phyloP scores from a whole-genome alignment of 1,139 yeast genomes.

The Suhomyces kunorum region DNA sequence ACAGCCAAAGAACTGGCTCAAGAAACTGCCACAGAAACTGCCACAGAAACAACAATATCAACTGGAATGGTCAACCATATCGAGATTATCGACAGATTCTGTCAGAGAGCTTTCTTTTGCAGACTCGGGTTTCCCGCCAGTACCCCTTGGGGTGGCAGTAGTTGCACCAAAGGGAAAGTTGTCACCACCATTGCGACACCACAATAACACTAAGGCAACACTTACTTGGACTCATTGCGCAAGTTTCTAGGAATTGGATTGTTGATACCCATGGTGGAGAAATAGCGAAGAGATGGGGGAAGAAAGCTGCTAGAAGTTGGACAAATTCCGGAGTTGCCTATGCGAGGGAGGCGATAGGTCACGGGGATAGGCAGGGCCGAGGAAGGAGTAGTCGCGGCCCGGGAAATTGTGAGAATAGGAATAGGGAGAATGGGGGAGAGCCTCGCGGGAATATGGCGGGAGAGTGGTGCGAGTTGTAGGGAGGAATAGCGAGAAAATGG shows the following conservation, averaged over 20 bases:
- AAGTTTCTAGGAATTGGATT: constrained; percentile 94
- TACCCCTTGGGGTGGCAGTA: too few species aligned
- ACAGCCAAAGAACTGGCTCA: neutral
- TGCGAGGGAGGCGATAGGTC: neutral
- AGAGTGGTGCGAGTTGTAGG: neutral
- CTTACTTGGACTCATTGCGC: constrained; percentile 82
- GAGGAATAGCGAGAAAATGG: neutral
- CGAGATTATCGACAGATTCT: too few species aligned
- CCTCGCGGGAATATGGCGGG: neutral
- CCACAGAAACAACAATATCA: too few species aligned
- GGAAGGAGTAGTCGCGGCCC: too few species aligned
- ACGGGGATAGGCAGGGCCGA: too few species aligned
- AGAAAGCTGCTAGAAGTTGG: neutral
- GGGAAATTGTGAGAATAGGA: too few species aligned
- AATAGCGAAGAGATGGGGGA: neutral
- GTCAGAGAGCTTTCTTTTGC: too few species aligned
- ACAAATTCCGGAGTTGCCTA: constrained; percentile 10
- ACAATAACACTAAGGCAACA: constrained; percentile 18
- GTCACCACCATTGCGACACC: too few species aligned
- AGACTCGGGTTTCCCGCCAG: too few species aligned
- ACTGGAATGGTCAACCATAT: neutral
- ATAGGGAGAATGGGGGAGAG: too few species aligned
- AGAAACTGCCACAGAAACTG: too few species aligned
- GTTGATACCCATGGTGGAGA: constrained; percentile 56
- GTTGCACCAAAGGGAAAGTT: neutral